Evolutionary conservation across 352 stramenopile species (phyloP).

Genomic region (Paralagenidium karlingii): DNA sequence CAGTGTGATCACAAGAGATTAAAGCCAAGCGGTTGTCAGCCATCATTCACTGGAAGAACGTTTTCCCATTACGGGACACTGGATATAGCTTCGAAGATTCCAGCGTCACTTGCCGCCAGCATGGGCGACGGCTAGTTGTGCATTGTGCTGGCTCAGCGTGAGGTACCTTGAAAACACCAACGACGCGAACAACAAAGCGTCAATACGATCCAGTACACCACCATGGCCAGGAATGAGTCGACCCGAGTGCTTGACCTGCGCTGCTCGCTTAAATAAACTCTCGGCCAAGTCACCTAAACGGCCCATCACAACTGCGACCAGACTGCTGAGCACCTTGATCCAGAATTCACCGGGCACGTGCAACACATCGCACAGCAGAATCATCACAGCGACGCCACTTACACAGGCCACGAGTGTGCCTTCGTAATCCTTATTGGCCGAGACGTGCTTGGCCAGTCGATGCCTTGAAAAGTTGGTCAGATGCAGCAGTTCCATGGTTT

Average conservation of each 20-base stretch:
- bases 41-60: too few relatives aligned
- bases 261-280: conserved; percentile 92
- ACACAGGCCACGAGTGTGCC: conserved; percentile 83
- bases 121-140: too few relatives aligned
- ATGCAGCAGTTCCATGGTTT: conserved; percentile 68
- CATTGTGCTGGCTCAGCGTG: too few relatives aligned
- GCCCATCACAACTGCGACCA: conserved; percentile 89
- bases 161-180: conserved; percentile 59
- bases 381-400: conserved; percentile 77
- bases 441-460: conserved; percentile 82
- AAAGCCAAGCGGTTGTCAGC: too few relatives aligned
- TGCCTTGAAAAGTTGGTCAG: conserved; percentile 69
- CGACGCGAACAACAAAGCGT: conserved; percentile 89
- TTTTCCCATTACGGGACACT: too few relatives aligned
- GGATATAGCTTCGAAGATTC: too few relatives aligned
- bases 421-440: conserved; percentile 95
- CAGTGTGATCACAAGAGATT: too few relatives aligned
- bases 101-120: too few relatives aligned
- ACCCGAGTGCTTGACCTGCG: conserved; percentile 92
- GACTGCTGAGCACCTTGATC: conserved; percentile 67
- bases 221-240: conserved; percentile 93
- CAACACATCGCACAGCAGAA: conserved; percentile 62
- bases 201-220: conserved; percentile 91
- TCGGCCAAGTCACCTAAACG: conserved; percentile 92
- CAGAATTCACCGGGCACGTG: conserved; percentile 60